Base-by-base conservation (phyloP, 1,284 basidiomycete genomes). In the Apiotrichum porosum region DNA sequence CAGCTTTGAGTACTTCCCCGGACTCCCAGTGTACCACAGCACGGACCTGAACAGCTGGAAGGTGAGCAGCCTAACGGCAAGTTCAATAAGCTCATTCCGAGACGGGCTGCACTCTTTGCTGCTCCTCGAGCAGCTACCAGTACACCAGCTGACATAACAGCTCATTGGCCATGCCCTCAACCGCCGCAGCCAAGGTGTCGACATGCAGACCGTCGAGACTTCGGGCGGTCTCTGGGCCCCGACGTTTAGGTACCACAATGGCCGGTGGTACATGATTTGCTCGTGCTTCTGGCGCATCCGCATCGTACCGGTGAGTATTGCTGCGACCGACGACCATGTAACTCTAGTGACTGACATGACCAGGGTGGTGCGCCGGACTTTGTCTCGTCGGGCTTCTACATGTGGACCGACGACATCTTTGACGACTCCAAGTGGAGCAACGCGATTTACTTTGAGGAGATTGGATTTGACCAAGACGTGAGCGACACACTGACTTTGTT, bases 1-100 rank as follows among this genome's bases (percentile, higher is more conserved):
- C n/a, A 59, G 59, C 10, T 64, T 63, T 41, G 56, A 61, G 32
- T 61, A 45, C 47, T 61, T 61, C 30, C 64, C 64, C n/a, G 64
- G 57, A 15, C 44, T 61, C 9, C 61, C 64, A 8, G 59, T 66
- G 37, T 66, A 64, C 46, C 57, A 57, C 39, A 51, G 47, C 19
- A 55, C 47, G 8, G 58, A 66, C 48, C 52, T 64, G 3, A 45
- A 61, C 35, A 46, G 52, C 36, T 66, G 64, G 62, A 55, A 52
- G 34, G 52, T 60, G 23, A 48, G 40, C 15, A 34, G 28, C 39
- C 13, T 38, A n/a, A n/a, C n/a, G n/a, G n/a, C n/a, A n/a, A n/a
- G n/a, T n/a, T n/a, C n/a, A n/a, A n/a, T n/a, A n/a, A n/a, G n/a
- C n/a, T n/a, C n/a, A n/a, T n/a, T n/a, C n/a, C n/a, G n/a, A n/a